Evolutionary conservation across 352 stramenopile species (phyloP).

Genomic region (Phytophthora nicotianae): DNA sequence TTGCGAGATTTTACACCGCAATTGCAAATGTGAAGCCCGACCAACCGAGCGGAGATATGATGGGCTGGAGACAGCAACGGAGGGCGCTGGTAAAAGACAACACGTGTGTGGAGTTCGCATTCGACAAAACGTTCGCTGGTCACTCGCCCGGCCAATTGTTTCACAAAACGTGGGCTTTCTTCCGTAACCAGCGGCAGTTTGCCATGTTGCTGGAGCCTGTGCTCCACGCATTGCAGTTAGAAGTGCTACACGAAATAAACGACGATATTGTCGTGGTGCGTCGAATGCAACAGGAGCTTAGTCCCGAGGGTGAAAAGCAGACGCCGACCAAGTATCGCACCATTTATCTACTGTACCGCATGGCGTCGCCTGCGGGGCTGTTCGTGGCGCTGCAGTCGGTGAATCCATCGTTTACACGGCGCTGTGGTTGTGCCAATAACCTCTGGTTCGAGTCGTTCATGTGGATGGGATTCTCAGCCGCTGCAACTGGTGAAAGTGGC

Average conservation of each 20-base stretch:
- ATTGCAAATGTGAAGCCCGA: not conserved
- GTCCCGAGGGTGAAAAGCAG: constrained; percentile 24
- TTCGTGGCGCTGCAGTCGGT: constrained; percentile 43
- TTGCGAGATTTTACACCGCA: constrained; percentile 29
- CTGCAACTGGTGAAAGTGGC: not conserved
- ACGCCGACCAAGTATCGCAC: constrained; percentile 39
- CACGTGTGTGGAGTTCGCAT: constrained; percentile 37
- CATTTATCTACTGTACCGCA: constrained; percentile 42
- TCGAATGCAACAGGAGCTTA: constrained; percentile 38
- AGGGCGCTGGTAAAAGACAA: constrained; percentile 16
- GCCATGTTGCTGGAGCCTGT: constrained; percentile 30
- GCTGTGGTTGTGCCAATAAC: constrained; percentile 38
- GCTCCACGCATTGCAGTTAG: constrained; percentile 28
- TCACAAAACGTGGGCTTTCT: constrained; percentile 38
- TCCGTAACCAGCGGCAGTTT: constrained; percentile 35
- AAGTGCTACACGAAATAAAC: constrained; percentile 43
- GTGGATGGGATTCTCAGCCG: constrained; percentile 36
- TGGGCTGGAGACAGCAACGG: constrained; percentile 35
- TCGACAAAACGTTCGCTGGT: constrained; percentile 30
- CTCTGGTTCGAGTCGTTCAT: constrained; percentile 43
- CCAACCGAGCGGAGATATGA: constrained; percentile 19
- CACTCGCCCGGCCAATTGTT: constrained; percentile 29
- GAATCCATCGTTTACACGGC: constrained; percentile 37
- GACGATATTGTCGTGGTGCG: constrained; percentile 44
- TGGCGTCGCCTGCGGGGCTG: constrained; percentile 30